Evolutionary conservation across 2,329 filamentous ascomycete species (phyloP), one percentile per base, ranked within the genome.

Genomic region (Colletotrichum kahawae): DNA sequence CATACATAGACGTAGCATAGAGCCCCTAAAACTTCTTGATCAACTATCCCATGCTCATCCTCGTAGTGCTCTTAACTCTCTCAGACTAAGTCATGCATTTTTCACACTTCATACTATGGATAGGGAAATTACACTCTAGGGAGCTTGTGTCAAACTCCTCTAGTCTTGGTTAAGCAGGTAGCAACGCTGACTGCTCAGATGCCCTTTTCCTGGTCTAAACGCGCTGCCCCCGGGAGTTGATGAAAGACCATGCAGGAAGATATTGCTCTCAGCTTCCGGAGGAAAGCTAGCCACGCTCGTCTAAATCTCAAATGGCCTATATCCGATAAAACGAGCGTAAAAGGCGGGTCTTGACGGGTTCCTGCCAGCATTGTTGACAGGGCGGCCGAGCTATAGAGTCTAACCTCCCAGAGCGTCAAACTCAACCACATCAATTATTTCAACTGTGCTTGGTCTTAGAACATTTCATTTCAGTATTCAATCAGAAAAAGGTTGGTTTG

Each of bases 261-360:
- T n/a, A 0, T 5, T 48, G 0, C n/a, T 48, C 43, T 48, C 5
- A 48, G 43, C 43, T 48, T 0, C 43, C 0, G 0, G n/a, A 5
- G 21, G n/a, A 48, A 13, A 48, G 10, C 9, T 21, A 0, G 0
- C 0, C 10, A 0, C 21, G 21, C 21, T 21, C 21, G 21, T 21
- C 21, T 21, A 21, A 43, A 21, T 51, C 10, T 51, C 4, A 5
- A 13, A 2, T 0, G 2, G n/a, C n/a, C 0, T 1, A 51, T 21
- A 4, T 7, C 4, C 3, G 43, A 51, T 51, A 3, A 21, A 21
- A 21, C 0, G 0, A 51, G n/a, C 5, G 0, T 51, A 3, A 0
- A 51, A 4, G n/a, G n/a, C 5, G 10, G 10, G n/a, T 51, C 21
- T 48, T 48, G 4, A 21, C 0, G 1, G n/a, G 43, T 13, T 4